These are phyloP conservation scores for Orychophragmus violaceus DNA, from an alignment of 345 rosid species.

Conservation along the genomic window DNA sequence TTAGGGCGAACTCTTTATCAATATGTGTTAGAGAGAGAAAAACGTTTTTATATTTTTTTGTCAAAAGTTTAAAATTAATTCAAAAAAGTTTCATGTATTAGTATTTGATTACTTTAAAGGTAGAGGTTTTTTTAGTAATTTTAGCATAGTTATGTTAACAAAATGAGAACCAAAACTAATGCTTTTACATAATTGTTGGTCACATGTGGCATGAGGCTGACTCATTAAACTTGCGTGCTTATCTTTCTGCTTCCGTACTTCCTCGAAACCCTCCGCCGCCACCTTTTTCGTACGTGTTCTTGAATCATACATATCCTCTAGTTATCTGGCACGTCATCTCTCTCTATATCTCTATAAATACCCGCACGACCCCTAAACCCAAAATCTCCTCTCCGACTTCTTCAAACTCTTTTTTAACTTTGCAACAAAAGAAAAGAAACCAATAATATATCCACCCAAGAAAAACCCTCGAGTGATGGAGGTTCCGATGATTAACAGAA, in stretches of 20 bases:
- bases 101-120: too few species aligned
- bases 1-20: too few species aligned
- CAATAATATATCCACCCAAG: background rate
- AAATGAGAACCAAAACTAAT: too few species aligned
- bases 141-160: too few species aligned
- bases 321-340: conserved; percentile 16
- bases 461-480: conserved; percentile 40
- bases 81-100: too few species aligned
- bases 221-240: conserved; percentile 2
- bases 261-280: background rate
- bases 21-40: too few species aligned
- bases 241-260: background rate
- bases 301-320: background rate
- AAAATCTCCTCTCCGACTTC: background rate
- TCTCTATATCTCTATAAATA: background rate
- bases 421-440: conserved; percentile 12
- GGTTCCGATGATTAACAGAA: conserved; percentile 51
- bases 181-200: too few species aligned
- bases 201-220: too few species aligned
- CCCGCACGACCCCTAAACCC: background rate
- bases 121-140: too few species aligned
- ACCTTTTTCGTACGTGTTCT: background rate
- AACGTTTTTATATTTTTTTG: too few species aligned
- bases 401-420: too few species aligned
- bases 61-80: too few species aligned